phyloP scores from a whole-genome alignment of 129 eudicot genomes.

The Logfia minima region DNA sequence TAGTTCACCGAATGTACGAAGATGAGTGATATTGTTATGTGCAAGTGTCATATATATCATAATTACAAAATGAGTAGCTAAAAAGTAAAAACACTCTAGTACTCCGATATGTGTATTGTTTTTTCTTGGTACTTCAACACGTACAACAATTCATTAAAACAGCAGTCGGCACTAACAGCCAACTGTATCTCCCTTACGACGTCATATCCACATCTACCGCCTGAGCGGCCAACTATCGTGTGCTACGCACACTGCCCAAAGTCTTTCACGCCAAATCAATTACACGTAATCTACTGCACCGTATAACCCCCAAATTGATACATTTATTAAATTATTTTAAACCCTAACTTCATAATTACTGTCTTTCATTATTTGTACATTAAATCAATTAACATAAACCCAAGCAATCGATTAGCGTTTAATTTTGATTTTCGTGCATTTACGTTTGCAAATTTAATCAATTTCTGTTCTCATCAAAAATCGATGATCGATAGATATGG shows the following conservation, averaged over 20 bases:
- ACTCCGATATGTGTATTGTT: background rate
- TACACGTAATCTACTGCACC: background rate
- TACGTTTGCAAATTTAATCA: background rate
- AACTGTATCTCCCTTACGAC: background rate
- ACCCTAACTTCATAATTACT: background rate
- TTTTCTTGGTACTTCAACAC: background rate
- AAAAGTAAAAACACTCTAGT: background rate
- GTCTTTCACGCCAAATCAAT: background rate
- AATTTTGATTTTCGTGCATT: background rate
- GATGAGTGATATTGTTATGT: too few species aligned
- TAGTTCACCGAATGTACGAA: too few species aligned
- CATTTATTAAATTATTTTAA: background rate
- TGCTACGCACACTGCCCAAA: background rate
- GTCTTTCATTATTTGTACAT: background rate
- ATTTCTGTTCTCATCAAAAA: too few species aligned
- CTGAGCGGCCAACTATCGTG: background rate
- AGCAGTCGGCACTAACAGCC: background rate
- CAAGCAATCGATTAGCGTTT: background rate
- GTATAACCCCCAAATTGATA: constrained; percentile 1
- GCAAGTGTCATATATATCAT: too few species aligned
- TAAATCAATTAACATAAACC: background rate
- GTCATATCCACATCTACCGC: background rate
- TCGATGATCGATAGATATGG: background rate
- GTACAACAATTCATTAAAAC: background rate
- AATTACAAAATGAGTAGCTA: too few species aligned